Percentiles rank a stretch among this genome's conserved stretches.
These are phyloP conservation scores for Phytophthora sojae DNA, from an alignment of 352 stramenopile species.

Conservation along the genomic window DNA sequence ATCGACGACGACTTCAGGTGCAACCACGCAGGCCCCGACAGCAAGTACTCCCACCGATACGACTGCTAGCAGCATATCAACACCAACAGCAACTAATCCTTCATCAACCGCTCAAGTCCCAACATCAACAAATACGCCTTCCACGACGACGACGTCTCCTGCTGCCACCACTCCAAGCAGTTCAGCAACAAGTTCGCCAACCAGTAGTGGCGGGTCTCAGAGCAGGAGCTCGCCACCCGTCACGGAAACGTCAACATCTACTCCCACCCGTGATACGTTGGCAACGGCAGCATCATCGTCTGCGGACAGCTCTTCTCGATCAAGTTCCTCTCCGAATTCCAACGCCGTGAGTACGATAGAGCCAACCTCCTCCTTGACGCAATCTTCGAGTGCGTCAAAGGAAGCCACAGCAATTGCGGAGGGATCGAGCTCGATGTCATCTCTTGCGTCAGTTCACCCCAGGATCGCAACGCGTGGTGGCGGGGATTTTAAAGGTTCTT, in stretches of 20 bases:
- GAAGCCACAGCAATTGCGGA: slow-evolving; percentile 2
- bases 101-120: not conserved
- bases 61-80: not conserved
- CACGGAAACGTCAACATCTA: not conserved
- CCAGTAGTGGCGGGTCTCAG: not conserved
- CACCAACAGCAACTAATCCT: not conserved
- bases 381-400: slow-evolving; percentile 13
- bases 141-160: not conserved
- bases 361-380: slow-evolving; percentile 4
- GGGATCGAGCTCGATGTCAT: slow-evolving; percentile 11
- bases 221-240: slow-evolving; percentile 1
- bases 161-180: no score
- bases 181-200: no score
- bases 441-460: slow-evolving; percentile 15
- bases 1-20: slow-evolving; percentile 7
- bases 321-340: slow-evolving; percentile 11
- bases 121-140: not conserved
- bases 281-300: slow-evolving; percentile 8
- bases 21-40: not conserved
- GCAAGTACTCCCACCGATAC: slow-evolving; percentile 7
- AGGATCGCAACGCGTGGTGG: not conserved
- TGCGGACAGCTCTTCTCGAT: slow-evolving; percentile 7
- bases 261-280: slow-evolving; percentile 1
- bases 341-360: slow-evolving; percentile 11
- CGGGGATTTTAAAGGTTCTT: slow-evolving; percentile 2